Evolutionary conservation across 2,329 filamentous ascomycete genomes (phyloP).

Genomic region (Alternaria atra): DNA sequence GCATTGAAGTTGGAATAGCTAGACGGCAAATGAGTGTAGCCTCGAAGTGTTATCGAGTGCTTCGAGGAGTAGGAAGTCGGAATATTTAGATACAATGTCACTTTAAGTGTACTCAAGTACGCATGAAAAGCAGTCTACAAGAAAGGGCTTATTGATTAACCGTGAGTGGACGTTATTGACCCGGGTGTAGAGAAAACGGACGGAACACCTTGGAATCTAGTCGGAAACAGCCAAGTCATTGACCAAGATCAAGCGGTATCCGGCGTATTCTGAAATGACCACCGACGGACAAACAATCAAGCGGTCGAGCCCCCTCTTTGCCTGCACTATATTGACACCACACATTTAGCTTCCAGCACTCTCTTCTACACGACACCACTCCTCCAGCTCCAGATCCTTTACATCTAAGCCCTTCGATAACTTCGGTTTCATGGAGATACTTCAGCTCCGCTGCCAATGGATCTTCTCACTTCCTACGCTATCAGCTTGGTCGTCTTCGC

Average conservation of each 20-base stretch:
- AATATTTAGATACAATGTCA: background rate
- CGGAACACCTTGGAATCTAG: background rate
- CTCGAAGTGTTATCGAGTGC: background rate
- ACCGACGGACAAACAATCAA: background rate
- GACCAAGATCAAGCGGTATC: background rate
- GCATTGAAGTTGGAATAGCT: conserved; percentile 14
- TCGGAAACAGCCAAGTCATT: background rate
- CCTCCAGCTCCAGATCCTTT: too few species aligned
- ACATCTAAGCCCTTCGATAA: too few species aligned
- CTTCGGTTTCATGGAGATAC: too few species aligned
- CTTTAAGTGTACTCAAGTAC: background rate
- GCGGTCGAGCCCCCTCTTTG: background rate
- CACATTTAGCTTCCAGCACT: background rate
- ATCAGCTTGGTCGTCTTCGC: background rate
- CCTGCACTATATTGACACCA: background rate
- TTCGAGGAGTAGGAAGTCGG: background rate
- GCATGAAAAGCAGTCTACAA: background rate
- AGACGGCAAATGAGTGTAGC: background rate
- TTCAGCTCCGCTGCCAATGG: too few species aligned
- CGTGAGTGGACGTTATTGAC: background rate
- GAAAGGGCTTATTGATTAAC: background rate
- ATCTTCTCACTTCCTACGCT: background rate
- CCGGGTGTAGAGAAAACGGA: background rate
- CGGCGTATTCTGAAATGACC: background rate
- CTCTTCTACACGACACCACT: background rate